Evolutionary conservation across 352 stramenopile genomes (phyloP), one percentile per base, ranked within the genome.

Genomic region (Phytopythium kandeliae): DNA sequence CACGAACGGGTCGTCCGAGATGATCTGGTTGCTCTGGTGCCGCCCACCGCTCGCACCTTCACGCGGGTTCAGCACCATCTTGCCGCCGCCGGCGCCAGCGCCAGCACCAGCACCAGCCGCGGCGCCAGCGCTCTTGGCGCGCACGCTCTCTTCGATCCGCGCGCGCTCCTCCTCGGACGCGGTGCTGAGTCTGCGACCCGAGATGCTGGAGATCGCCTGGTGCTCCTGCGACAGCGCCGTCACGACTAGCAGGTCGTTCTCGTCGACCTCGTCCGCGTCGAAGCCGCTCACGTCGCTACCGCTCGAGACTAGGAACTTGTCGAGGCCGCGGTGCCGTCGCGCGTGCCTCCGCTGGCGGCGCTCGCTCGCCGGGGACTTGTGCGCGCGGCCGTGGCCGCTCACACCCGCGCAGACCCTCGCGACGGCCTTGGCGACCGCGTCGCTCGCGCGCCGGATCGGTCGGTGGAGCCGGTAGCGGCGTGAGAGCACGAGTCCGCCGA

Each of bases 1-100:
- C 58, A 94, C 83, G 60, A 83, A 89, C 56, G 76, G 77, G 45
- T 94, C 83, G 60, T 94, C 75, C 34, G 86, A 83, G 48, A 94
- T 85, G 59, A 94, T 92, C 52, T 92, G 78, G 57, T 92, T 94
- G 63, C 67, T 87, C 30, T 79, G 63, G 53, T 92, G 78, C 16
- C 83, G 83, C 30, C 83, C 83, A 33, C 83, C 83, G 9, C 55
- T 58, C 8, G 80, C 83, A 9, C 80, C 78, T 25, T 83, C 71
- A 42, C 66, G 67, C 21, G 80, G 80, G 22, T 85, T 64, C 24
- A 92, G 63, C 51, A 89, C 54, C 58, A 92, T 89, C 46, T 82
- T 75, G 35, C 63, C 65, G 5, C 38, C 48, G 5, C 63, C 26
- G 16, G 63, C 57, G 17, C 44, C n/a, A n/a, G n/a, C n/a, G n/a